Conservation (phyloP, 2,329 filamentous ascomycete genomes). For the Alternaria ethzedia region DNA sequence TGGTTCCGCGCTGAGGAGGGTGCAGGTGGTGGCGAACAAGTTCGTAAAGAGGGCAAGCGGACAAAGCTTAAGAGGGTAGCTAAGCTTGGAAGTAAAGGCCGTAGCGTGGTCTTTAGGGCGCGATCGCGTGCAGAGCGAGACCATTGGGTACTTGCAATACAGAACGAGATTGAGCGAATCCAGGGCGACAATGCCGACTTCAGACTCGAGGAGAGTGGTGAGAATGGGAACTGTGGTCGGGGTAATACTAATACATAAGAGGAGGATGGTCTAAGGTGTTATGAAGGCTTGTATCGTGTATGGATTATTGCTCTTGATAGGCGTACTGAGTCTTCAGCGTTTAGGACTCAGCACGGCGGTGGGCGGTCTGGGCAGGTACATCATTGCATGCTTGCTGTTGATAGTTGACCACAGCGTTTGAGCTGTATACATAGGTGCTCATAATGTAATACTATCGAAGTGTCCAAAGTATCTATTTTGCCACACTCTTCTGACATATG, state of each 20-base stretch:
- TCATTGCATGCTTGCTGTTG: not conserved
- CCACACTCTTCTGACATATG: not conserved
- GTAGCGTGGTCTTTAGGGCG: conserved; percentile 70
- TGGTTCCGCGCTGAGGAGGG: conserved; percentile 57
- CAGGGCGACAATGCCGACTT: conserved; percentile 57
- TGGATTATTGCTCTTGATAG: not conserved
- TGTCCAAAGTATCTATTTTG: not conserved
- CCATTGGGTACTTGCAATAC: conserved; percentile 71
- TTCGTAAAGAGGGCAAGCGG: conserved; percentile 49
- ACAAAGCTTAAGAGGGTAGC: conserved; percentile 65
- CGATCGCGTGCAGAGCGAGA: conserved; percentile 70
- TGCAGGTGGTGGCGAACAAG: conserved; percentile 36
- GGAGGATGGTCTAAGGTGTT: not conserved
- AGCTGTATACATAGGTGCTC: not conserved
- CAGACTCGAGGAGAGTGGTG: conserved; percentile 38
- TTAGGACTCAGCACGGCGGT: not conserved
- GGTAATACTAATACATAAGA: not conserved
- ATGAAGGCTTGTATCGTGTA: not conserved
- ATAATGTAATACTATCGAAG: not conserved
- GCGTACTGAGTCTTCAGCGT: not conserved
- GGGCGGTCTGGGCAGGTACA: not conserved
- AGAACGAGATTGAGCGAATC: conserved; percentile 69
- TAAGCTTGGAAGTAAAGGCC: conserved; percentile 65
- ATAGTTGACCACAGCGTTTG: not conserved
- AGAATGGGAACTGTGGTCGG: not conserved